phyloP scores from a whole-genome alignment of 768 basidiomycete species.

The Chalciporus chontae region DNA sequence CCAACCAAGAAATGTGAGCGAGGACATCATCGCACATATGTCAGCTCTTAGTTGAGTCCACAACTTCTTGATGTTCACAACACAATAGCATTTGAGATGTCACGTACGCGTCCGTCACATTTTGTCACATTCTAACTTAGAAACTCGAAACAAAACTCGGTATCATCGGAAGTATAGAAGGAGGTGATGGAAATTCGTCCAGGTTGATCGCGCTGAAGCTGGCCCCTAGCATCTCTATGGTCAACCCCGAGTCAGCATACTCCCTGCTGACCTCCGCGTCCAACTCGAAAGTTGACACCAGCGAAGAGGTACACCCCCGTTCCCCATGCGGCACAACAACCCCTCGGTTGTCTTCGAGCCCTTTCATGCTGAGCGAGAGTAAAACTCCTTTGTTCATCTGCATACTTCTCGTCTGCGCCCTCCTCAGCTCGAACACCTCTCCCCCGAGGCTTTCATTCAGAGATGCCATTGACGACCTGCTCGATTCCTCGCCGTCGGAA shows the following conservation, averaged over 20 bases:
- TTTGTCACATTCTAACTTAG: constrained; percentile 11
- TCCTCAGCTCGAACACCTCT: constrained; percentile 42
- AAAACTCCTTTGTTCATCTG: constrained; percentile 48
- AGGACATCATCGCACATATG: constrained; percentile 5
- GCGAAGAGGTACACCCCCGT: constrained; percentile 1
- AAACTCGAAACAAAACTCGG: constrained; percentile 29
- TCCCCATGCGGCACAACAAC: constrained; percentile 2
- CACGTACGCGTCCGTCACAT: neutral
- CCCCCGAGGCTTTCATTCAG: constrained; percentile 24
- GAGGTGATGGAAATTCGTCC: constrained; percentile 46
- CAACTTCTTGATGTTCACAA: neutral
- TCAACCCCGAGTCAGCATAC: constrained; percentile 12
- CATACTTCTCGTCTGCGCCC: constrained; percentile 48
- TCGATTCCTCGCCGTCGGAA: constrained; percentile 19
- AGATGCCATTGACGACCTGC: constrained; percentile 21
- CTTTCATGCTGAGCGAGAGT: constrained; percentile 29
- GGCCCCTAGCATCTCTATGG: constrained; percentile 30
- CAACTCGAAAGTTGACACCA: neutral
- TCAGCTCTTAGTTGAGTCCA: too few species aligned
- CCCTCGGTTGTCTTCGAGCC: constrained; percentile 1
- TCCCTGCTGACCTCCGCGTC: constrained; percentile 10
- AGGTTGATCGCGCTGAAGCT: constrained; percentile 41
- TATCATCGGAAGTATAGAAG: constrained; percentile 30
- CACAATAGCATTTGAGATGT: constrained; percentile 10
- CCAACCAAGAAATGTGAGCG: neutral